Base-by-base conservation (phyloP, 257 asterid species). In the Catharanthus roseus region DNA sequence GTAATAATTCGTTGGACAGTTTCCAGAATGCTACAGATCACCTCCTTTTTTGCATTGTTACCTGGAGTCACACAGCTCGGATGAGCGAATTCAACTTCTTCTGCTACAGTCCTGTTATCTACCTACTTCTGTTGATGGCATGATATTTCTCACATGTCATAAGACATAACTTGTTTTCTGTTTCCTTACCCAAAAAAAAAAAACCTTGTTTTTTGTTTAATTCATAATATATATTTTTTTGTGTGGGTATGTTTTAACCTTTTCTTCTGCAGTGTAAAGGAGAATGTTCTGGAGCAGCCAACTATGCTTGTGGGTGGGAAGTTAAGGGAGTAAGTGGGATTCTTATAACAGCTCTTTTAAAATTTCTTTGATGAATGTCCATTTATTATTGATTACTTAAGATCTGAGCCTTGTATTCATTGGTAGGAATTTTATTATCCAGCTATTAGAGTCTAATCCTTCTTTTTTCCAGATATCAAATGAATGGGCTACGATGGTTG, bases 401-500 rank as follows among this genome's bases (percentile, higher is more conserved):
- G 71, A 64, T 33, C 53, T 71, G 69, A 45, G 69, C 55, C 16
- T 69, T 69, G 24, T 67, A 39, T 51, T 72, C 56, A 49, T 23
- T 64, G 79, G 45, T 56, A 67, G 18, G 65, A 33, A 29, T 44
- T 15, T 60, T 60, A 24, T 13, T 63, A 5, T 65, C 45, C 54
- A 49, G 57, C 71, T 60, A 54, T 63, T 74, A 73, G 45, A 47
- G 57, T 71, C 56, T 39, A 41, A 65, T 72, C 83, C 50, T 69
- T 63, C 72, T 79, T 79, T 62, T 33, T 69, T 76, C 44, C 81
- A 95, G 99, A 85, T 95, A 95, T 82, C 99, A 95, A 85, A 95
- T 95, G 99, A 95, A 91, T 86, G 99, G 99, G 69, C 82, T 95
- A 55, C 86, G 99, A 73, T 95, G 99, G 99, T 74, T 95, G 90